Percentiles rank a stretch among this genome's conserved stretches.
phyloP scores from a whole-genome alignment of 2,329 filamentous ascomycete species.

The Aspergillus texensis region DNA sequence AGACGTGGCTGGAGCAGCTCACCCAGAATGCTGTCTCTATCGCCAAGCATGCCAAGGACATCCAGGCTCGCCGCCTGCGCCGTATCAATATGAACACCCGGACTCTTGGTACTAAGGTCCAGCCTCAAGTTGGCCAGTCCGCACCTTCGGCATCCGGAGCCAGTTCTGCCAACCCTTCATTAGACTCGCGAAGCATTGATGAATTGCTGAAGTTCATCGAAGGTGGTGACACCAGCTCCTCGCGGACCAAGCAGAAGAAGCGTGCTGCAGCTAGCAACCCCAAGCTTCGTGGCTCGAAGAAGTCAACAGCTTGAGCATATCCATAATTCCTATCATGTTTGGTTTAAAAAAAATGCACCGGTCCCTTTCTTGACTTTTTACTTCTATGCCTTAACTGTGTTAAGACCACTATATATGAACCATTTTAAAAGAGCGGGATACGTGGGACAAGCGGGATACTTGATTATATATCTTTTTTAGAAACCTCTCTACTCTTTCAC shows the following conservation, averaged over 20 bases:
- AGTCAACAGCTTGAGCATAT: slow-evolving; percentile 34
- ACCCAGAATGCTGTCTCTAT: slow-evolving; percentile 94
- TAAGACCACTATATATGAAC: slow-evolving; percentile 25
- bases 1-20: slow-evolving; percentile 93
- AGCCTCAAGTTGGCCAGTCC: slow-evolving; percentile 65
- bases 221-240: slow-evolving; percentile 55
- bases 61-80: slow-evolving; percentile 73
- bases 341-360: slow-evolving; percentile 14
- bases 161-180: slow-evolving; percentile 37
- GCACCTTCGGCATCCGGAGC: slow-evolving; percentile 52
- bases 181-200: slow-evolving; percentile 85
- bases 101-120: slow-evolving; percentile 59
- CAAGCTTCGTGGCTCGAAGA: slow-evolving; percentile 47
- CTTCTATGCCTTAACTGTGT: slow-evolving; percentile 33
- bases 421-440: slow-evolving; percentile 25
- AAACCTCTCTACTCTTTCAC: slow-evolving; percentile 39
- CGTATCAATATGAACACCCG: slow-evolving; percentile 70
- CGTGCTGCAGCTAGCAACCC: slow-evolving; percentile 46
- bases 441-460: slow-evolving; percentile 35
- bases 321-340: slow-evolving; percentile 9
- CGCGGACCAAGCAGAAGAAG: slow-evolving; percentile 49
- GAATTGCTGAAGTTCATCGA: slow-evolving; percentile 95
- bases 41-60: slow-evolving; percentile 88
- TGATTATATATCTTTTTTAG: slow-evolving; percentile 22
- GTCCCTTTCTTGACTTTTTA: slow-evolving; percentile 24